These are phyloP conservation scores for Heimioporus sp. DNA, from an alignment of 768 basidiomycete species.

Conservation along the genomic window DNA sequence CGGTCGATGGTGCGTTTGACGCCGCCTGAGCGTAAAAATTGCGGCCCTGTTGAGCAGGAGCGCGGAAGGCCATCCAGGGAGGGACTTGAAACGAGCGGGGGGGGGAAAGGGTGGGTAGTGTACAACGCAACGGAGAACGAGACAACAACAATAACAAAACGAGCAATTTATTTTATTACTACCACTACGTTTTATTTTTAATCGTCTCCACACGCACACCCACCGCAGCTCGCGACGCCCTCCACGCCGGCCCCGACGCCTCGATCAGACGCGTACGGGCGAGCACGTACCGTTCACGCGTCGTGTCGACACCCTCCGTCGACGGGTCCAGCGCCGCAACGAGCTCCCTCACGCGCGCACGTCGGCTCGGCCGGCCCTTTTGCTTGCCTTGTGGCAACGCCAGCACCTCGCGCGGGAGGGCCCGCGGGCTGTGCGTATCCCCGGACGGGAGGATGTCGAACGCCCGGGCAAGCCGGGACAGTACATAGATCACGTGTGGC, in stretches of 20 bases:
- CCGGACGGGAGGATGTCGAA: conserved; percentile 65
- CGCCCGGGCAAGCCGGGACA: conserved; percentile 46
- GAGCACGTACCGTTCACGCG: conserved; percentile 40
- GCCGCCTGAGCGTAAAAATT: conserved; percentile 37
- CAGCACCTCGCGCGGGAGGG: conserved; percentile 65
- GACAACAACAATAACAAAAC: background rate
- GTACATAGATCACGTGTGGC: conserved; percentile 49
- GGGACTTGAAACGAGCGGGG: conserved; percentile 16
- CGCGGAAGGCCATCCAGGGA: conserved; percentile 19
- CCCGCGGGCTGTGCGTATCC: conserved; percentile 54
- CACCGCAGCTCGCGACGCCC: conserved; percentile 48
- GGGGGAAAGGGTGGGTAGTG: background rate
- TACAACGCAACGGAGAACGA: background rate
- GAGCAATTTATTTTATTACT: background rate
- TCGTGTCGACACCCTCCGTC: conserved; percentile 22
- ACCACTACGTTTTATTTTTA: background rate
- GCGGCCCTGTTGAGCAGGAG: conserved; percentile 40
- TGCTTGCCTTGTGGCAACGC: conserved; percentile 37
- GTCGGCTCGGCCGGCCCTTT: conserved; percentile 56
- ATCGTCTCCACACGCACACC: conserved; percentile 47
- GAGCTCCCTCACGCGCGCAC: conserved; percentile 41
- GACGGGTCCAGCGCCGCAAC: conserved; percentile 50
- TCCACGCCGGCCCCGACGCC: conserved; percentile 38
- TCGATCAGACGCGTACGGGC: conserved; percentile 43
- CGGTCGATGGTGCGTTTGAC: conserved; percentile 47